phyloP scores from a whole-genome alignment of 495 filamentous ascomycete genomes.

The Aspergillus biplanus region DNA sequence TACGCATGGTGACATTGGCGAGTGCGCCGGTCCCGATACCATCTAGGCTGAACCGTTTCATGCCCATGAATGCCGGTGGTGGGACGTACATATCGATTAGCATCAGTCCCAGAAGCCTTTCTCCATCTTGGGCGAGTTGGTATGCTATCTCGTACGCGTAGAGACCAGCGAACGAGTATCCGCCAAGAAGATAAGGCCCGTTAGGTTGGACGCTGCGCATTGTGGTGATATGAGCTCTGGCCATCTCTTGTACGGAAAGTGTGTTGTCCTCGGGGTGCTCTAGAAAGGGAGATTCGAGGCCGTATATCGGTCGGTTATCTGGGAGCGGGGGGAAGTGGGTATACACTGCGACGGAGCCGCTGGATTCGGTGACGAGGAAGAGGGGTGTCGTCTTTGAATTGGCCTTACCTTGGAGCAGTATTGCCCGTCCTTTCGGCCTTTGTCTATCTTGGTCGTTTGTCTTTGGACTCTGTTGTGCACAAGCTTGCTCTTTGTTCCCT shows the following conservation, averaged over 20 bases:
- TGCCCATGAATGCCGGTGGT: background rate
- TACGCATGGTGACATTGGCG: conserved; percentile 10
- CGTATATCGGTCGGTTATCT: conserved; percentile 12
- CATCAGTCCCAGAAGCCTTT: conserved; percentile 9
- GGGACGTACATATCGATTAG: conserved; percentile 16
- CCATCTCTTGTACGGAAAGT: conserved; percentile 14
- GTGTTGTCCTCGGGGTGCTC: background rate
- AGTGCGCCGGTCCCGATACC: conserved; percentile 2
- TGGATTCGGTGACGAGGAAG: conserved; percentile 14
- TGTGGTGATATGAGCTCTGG: background rate
- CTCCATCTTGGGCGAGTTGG: conserved; percentile 11
- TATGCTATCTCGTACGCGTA: conserved; percentile 17
- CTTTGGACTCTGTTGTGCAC: background rate
- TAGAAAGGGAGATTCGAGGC: conserved; percentile 17
- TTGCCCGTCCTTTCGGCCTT: background rate
- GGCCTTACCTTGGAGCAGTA: conserved; percentile 6
- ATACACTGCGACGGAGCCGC: conserved; percentile 11
- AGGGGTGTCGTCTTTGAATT: background rate
- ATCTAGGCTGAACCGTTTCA: conserved; percentile 9
- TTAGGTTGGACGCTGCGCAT: conserved; percentile 18
- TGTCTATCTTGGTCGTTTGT: background rate
- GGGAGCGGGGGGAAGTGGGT: conserved; percentile 10
- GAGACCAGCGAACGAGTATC: conserved; percentile 16
- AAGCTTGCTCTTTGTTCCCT: background rate
- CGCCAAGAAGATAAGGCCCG: conserved; percentile 20